Percentiles rank a stretch among this genome's conserved stretches.
Conservation (phyloP, 176 grass and related monocot species). For the Cenchrus purpureus region DNA sequence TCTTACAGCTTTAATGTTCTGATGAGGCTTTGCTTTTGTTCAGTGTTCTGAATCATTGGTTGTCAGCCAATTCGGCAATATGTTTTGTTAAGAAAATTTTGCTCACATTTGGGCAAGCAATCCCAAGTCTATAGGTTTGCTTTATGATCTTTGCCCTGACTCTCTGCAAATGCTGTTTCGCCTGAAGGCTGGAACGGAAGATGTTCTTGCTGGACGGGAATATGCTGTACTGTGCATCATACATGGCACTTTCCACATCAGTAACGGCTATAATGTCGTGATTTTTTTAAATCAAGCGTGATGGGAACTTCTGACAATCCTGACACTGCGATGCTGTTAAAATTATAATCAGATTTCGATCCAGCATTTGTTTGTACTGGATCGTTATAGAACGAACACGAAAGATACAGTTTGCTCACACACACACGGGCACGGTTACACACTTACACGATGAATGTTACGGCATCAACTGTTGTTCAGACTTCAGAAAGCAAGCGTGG, state of each 20-base stretch:
- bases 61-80: not conserved
- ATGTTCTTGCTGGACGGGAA: too few species aligned
- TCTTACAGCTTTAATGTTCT: not conserved
- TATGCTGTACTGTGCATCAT: too few species aligned
- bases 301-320: too few species aligned
- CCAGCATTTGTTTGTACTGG: not conserved
- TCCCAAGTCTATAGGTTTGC: not conserved
- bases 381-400: not conserved
- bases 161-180: too few species aligned
- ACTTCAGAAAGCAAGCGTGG: slow-evolving; percentile 50
- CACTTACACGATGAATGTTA: not conserved
- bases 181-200: too few species aligned
- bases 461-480: not conserved
- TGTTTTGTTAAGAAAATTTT: not conserved
- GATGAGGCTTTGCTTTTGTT: not conserved
- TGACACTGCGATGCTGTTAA: not conserved
- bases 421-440: not conserved
- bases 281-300: too few species aligned
- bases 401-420: slow-evolving; percentile 11
- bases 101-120: not conserved
- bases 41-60: not conserved
- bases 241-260: too few species aligned
- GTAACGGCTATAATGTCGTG: too few species aligned
- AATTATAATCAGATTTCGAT: not conserved
- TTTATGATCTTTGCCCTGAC: not conserved